Percentiles rank a stretch among this genome's conserved stretches.
These are phyloP conservation scores for Epichloe amarillans DNA, from an alignment of 2,329 filamentous ascomycete genomes.

Conservation along the genomic window DNA sequence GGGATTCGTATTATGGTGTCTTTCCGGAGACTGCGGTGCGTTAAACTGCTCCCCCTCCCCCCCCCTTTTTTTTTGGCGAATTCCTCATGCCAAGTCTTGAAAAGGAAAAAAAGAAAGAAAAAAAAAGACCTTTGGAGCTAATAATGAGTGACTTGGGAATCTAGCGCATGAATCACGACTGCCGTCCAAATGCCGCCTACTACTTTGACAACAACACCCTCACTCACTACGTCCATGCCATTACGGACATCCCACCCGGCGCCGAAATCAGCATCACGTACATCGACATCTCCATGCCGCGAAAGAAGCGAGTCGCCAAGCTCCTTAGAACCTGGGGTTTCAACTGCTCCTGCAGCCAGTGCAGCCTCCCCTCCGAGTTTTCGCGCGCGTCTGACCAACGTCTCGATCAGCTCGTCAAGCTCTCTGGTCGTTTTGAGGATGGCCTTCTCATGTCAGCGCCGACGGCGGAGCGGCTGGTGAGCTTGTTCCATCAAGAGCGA, in stretches of 20 bases:
- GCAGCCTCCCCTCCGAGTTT: slow-evolving; percentile 17
- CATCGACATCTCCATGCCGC: slow-evolving; percentile 20
- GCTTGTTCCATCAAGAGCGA: slow-evolving; percentile 26
- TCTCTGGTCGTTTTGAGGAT: neutral
- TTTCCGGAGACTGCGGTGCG: slow-evolving; percentile 9
- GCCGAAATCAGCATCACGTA: slow-evolving; percentile 32
- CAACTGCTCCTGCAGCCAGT: slow-evolving; percentile 25
- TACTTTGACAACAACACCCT: slow-evolving; percentile 25
- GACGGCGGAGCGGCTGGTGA: slow-evolving; percentile 26
- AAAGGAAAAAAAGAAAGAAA: neutral
- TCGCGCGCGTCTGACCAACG: slow-evolving; percentile 23
- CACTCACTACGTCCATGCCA: slow-evolving; percentile 25
- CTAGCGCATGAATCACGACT: slow-evolving; percentile 31
- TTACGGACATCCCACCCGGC: slow-evolving; percentile 25
- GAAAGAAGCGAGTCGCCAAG: slow-evolving; percentile 14
- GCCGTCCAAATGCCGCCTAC: slow-evolving; percentile 31
- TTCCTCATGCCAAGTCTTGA: neutral
- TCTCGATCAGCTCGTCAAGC: slow-evolving; percentile 19
- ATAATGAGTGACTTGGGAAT: neutral
- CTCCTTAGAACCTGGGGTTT: slow-evolving; percentile 26
- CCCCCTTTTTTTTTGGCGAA: fast-evolving
- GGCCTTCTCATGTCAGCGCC: slow-evolving; percentile 13
- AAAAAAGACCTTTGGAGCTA: too few species aligned
- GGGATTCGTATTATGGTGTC: slow-evolving; percentile 1
- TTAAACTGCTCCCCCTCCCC: neutral